phyloP scores from a whole-genome alignment of 2,329 filamentous ascomycete genomes.

The Coniochaeta hoffmannii region DNA sequence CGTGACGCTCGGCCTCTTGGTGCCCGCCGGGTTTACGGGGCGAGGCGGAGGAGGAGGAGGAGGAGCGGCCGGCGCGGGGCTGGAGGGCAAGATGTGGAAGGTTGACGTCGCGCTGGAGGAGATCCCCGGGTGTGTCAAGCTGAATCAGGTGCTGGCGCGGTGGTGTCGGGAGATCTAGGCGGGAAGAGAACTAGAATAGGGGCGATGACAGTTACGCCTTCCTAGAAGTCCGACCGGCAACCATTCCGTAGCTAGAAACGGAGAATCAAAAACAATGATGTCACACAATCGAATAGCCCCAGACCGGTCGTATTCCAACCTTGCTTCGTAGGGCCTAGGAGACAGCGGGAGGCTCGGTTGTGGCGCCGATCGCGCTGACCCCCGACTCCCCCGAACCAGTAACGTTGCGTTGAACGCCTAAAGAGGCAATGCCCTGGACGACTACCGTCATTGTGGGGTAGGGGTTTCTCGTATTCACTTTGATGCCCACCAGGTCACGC shows the following conservation, averaged over 20 bases:
- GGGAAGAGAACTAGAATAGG: too few relatives aligned
- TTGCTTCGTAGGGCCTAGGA: not conserved
- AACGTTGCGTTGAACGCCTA: not conserved
- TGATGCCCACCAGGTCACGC: not conserved
- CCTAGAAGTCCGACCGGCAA: too few relatives aligned
- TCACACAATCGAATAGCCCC: not conserved
- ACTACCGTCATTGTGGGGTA: not conserved
- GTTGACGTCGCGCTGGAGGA: conserved; percentile 73
- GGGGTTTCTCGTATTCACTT: not conserved
- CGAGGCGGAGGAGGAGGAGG: conserved; percentile 19
- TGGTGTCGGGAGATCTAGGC: conserved; percentile 69
- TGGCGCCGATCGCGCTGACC: not conserved
- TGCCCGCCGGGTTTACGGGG: conserved; percentile 56
- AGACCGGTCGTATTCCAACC: not conserved
- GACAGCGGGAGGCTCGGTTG: not conserved
- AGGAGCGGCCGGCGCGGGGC: conserved; percentile 36
- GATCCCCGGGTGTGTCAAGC: conserved; percentile 56
- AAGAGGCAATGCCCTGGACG: not conserved
- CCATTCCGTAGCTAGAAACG: too few relatives aligned
- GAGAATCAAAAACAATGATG: not conserved
- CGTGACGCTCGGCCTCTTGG: conserved; percentile 58
- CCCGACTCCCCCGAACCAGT: not conserved
- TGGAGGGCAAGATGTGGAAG: conserved; percentile 63
- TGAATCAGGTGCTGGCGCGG: conserved; percentile 53
- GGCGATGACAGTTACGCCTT: too few relatives aligned